phyloP scores from a whole-genome alignment of 2,329 filamentous ascomycete species.

The Cordyceps fumosorosea region DNA sequence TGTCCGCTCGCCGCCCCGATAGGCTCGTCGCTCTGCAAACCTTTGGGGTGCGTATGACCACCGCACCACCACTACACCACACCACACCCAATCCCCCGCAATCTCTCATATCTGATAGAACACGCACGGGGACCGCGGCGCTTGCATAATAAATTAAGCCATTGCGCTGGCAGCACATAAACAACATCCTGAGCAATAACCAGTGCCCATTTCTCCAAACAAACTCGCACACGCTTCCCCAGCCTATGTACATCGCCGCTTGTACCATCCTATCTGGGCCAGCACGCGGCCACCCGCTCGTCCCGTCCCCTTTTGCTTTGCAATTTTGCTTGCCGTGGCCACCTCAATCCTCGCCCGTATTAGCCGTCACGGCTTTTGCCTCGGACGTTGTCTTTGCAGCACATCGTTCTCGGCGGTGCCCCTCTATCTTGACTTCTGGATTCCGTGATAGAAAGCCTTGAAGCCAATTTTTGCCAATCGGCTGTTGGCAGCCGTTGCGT shows the following conservation, averaged over 20 bases:
- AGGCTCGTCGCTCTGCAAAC: not conserved
- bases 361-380: not conserved
- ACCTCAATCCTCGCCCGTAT: not conserved
- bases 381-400: not conserved
- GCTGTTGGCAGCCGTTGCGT: no score
- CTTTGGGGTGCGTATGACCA: not conserved
- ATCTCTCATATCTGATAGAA: conserved; percentile 6
- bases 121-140: not conserved
- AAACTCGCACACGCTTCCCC: no score
- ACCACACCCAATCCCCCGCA: not conserved
- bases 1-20: not conserved
- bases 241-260: no score
- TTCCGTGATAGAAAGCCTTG: no score
- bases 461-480: no score
- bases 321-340: not conserved
- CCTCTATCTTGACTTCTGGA: not conserved
- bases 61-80: not conserved
- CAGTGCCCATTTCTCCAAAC: not conserved
- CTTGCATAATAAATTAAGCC: not conserved
- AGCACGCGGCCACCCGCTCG: no score
- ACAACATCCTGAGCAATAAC: not conserved
- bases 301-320: not conserved
- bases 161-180: not conserved
- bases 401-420: not conserved
- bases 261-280: no score